phyloP scores from a whole-genome alignment of 768 basidiomycete species.

The Boletus tomentosulus region DNA sequence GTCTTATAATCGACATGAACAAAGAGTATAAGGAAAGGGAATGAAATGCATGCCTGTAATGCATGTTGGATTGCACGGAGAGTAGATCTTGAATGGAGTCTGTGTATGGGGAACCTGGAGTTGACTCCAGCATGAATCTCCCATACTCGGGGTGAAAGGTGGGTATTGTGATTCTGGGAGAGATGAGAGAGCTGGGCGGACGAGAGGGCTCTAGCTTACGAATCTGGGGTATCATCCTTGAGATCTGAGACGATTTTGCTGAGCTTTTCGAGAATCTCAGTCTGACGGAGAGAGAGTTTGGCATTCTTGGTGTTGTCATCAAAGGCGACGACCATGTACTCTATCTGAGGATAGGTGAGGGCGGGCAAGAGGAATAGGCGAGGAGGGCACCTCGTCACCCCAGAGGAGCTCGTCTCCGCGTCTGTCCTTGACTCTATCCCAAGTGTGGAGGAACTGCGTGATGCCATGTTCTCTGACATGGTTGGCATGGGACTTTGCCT shows the following conservation, averaged over 20 bases:
- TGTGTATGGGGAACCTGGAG: conserved; percentile 92
- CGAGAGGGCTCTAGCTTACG: conserved; percentile 40
- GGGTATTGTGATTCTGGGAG: conserved; percentile 64
- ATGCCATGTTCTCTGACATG: conserved; percentile 93
- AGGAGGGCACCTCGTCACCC: conserved; percentile 86
- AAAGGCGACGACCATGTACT: conserved; percentile 92
- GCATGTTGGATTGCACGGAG: conserved; percentile 92
- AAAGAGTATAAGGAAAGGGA: not conserved
- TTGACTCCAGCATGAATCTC: conserved; percentile 97
- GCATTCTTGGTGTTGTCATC: conserved; percentile 77
- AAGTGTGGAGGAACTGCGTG: conserved; percentile 89
- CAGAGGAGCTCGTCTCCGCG: conserved; percentile 90
- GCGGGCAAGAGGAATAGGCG: not conserved
- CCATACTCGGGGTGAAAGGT: conserved; percentile 98
- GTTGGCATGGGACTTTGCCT: conserved; percentile 81
- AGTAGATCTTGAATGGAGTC: conserved; percentile 83
- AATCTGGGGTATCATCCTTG: conserved; percentile 43
- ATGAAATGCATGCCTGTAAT: conserved; percentile 59
- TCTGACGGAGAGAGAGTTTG: conserved; percentile 88
- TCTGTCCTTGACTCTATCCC: conserved; percentile 88
- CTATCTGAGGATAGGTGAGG: conserved; percentile 54
- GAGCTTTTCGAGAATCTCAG: conserved; percentile 85
- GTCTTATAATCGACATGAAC: conserved; percentile 43
- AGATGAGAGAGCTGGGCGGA: not conserved
- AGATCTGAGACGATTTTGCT: conserved; percentile 65